Evolutionary conservation across 176 grass and related monocot genomes (phyloP), one percentile per base, ranked within the genome.

Genomic region (Juncus effusus): DNA sequence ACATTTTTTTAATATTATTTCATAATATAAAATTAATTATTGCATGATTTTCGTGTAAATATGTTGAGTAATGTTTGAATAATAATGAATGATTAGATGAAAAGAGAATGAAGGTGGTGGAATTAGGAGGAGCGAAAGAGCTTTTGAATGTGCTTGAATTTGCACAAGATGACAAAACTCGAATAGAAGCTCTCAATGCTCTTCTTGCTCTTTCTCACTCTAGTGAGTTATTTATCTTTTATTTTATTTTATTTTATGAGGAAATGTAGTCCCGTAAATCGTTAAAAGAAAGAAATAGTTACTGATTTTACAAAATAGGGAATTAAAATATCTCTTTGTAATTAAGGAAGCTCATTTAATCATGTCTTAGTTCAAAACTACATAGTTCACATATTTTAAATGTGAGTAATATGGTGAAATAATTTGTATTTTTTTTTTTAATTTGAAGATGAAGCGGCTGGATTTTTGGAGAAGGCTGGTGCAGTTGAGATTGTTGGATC

Each of bases 71-170:
- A 47, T 47, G 44, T 47, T 47, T 9, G 19, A 62, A 0, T 41
- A 0, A 15, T 13, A 36, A 38, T 40, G 5, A 42, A 14, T 66
- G 10, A 36, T 40, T 74, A 97, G 88, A 89, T 75, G 78, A 71
- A 81, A 97, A 85, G 61, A 92, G 82, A 78, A 97, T 97, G 88
- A 97, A 86, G 61, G 80, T 97, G 16, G 82, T 97, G 64, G 88
- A 97, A 63, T 83, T 89, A 82, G 85, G 93, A 0, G 93, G 88
- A 73, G 93, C 93, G 65, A 78, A 81, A 67, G 82, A 86, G 76
- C 82, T 97, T 64, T 65, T 97, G n/a, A 89, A 84, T 72, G 79
- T 89, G 65, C 74, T 97, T 57, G 80, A 86, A 77, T 72, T 13
- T 73, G 88, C 83, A 63, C 83, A 87, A 81, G 93, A 97, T 82